These are phyloP conservation scores for Fusarium staphyleae DNA, from an alignment of 2,329 filamentous ascomycete genomes.

Conservation along the genomic window DNA sequence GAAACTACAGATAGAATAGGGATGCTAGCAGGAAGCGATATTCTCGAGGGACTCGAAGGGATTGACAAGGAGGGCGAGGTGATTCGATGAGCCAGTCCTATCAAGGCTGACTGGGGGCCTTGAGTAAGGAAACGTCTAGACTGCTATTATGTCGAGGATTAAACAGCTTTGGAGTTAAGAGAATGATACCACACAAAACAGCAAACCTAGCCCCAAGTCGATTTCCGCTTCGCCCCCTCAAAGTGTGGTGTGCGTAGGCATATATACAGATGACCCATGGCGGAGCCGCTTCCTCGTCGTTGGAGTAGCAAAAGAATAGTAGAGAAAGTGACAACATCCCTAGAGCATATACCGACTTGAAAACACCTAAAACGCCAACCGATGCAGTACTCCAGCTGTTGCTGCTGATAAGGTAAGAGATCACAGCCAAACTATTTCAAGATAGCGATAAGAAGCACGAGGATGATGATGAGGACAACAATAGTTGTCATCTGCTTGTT, in stretches of 20 bases:
- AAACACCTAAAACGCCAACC: conserved; percentile 32
- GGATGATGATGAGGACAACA: conserved; percentile 79
- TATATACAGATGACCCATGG: conserved; percentile 15
- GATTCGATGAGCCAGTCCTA: conserved; percentile 64
- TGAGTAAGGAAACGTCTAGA: conserved; percentile 17
- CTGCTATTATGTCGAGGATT: conserved; percentile 18
- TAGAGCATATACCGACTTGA: background rate
- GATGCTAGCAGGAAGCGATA: conserved; percentile 81
- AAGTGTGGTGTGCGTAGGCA: conserved; percentile 1
- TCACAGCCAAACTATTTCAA: conserved; percentile 64
- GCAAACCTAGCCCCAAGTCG: background rate
- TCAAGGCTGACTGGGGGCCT: conserved; percentile 4
- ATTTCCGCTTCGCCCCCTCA: background rate
- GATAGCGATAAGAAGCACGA: conserved; percentile 83
- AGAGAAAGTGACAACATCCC: conserved; percentile 4
- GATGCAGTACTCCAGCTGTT: conserved; percentile 31
- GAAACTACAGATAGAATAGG: conserved; percentile 61
- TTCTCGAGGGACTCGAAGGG: conserved; percentile 81
- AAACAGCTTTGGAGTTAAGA: conserved; percentile 12
- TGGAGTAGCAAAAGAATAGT: background rate
- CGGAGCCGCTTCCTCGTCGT: background rate
- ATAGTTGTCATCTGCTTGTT: conserved; percentile 88
- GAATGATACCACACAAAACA: conserved; percentile 20
- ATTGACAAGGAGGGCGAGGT: conserved; percentile 77
- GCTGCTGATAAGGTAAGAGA: background rate